These are phyloP conservation scores for Penicillium arizonense DNA, from an alignment of 495 filamentous ascomycete species.

Conservation along the genomic window DNA sequence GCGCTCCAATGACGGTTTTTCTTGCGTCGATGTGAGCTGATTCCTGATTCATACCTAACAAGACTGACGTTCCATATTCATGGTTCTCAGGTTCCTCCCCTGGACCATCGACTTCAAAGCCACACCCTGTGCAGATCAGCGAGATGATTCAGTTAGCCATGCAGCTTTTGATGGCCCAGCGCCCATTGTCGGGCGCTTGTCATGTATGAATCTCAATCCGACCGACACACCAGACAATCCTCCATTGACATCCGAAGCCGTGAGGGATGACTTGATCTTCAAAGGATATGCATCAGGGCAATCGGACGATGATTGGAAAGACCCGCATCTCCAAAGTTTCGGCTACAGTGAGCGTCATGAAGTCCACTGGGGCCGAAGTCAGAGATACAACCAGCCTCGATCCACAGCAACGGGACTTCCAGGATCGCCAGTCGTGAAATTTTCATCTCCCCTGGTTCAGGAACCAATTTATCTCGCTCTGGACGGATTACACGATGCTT, in stretches of 20 bases:
- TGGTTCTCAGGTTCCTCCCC: conserved; percentile 29
- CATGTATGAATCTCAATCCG: conserved; percentile 22
- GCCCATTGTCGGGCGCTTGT: conserved; percentile 32
- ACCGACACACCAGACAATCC: conserved; percentile 18
- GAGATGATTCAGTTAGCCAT: conserved; percentile 24
- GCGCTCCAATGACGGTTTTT: conserved; percentile 26
- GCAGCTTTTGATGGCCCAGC: conserved; percentile 31
- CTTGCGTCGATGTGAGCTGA: conserved; percentile 32
- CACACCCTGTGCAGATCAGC: conserved; percentile 13
- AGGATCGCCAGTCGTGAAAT: conserved; percentile 61
- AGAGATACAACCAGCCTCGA: conserved; percentile 67
- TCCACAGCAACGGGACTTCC: conserved; percentile 66
- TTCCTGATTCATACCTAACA: not conserved
- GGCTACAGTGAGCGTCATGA: conserved; percentile 61
- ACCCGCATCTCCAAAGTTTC: conserved; percentile 23
- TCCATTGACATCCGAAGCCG: conserved; percentile 59
- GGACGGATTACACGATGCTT: conserved; percentile 3
- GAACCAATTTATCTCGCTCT: no score
- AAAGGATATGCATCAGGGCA: conserved; percentile 40
- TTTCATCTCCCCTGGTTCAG: no score
- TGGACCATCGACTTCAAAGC: conserved; percentile 40
- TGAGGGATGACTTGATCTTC: conserved; percentile 59
- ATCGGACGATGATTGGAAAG: conserved; percentile 23
- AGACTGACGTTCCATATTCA: conserved; percentile 4
- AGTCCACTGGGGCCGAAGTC: conserved; percentile 63